phyloP scores from a whole-genome alignment of 495 filamentous ascomycete species.

The Daldinia decipiens region DNA sequence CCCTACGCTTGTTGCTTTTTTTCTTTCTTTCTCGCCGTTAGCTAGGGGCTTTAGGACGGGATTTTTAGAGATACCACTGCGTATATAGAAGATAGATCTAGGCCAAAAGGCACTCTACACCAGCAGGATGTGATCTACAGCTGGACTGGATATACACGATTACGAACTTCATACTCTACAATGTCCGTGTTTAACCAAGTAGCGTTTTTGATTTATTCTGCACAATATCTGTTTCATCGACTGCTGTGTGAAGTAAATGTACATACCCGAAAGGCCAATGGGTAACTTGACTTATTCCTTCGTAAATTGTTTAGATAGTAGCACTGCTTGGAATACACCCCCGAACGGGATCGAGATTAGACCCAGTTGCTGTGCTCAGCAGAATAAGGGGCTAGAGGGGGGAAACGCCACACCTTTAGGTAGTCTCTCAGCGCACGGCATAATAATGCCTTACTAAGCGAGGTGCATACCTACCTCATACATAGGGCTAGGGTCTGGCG shows the following conservation, averaged over 20 bases:
- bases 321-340: neutral
- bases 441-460: neutral
- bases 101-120: slow-evolving; percentile 10
- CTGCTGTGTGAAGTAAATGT: too few relatives aligned
- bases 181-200: neutral
- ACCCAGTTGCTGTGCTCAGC: slow-evolving; percentile 3
- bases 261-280: too few relatives aligned
- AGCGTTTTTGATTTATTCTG: too few relatives aligned
- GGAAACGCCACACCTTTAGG: neutral
- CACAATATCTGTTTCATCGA: too few relatives aligned
- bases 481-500: slow-evolving; percentile 1
- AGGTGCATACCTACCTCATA: neutral
- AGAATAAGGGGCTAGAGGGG: neutral
- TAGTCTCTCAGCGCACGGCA: neutral
- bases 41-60: slow-evolving; percentile 21
- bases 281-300: neutral
- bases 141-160: slow-evolving; percentile 36
- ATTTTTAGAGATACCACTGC: slow-evolving; percentile 38
- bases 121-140: slow-evolving; percentile 21
- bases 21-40: slow-evolving; percentile 4
- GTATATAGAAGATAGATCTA: slow-evolving; percentile 33
- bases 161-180: neutral
- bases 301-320: neutral
- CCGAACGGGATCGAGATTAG: neutral
- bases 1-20: neutral